Base-by-base conservation (phyloP, 2,329 filamentous ascomycete genomes). In the Xenoacremonium recifei region DNA sequence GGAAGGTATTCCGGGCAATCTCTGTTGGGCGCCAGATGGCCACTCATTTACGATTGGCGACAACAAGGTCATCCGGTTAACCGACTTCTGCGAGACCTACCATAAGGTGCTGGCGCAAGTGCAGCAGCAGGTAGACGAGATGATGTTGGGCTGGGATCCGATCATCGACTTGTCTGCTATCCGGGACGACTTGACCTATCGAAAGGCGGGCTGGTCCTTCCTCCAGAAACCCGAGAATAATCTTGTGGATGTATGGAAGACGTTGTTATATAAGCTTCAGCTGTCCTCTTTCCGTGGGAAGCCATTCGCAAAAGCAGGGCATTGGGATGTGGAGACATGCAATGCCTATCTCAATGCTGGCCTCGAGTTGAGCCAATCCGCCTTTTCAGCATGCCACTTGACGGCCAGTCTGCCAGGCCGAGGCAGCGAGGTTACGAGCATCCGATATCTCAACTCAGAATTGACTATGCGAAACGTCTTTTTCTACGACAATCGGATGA, bases 1-100 rank as follows among this genome's bases (percentile, higher is more conserved):
- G 17, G 25, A 41, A 21, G 39, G 23, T 11, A 36, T 41, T 27
- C 39, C 32, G 13, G 33, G 39, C 30, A 41, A 41, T 29, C 39
- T 41, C n/a, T 41, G 21, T 23, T 36, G 13, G 33, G 39, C 23
- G 31, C 33, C 13, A 36, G 39, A 41, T 35, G 25, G 39, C 35
- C 30, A 30, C 23, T 27, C 7, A 27, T 27, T 27, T 13, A 13
- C 23, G 13, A 27, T 27, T 13, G 13, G 13, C 23, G 17, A 36
- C 11, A n/a, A 35, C 21, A 35, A 35, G 15, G 36, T 35, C 16
- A 35, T 41, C 16, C 31, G 31, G 39, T 21, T 41, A 20, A 19
- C 21, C 16, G 31, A 41, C n/a, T 41, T 41, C 13, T 41, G 15
- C 15, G 19, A 21, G 11, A 21, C 18, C 13, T 21, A 41, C 15